Conservation (phyloP, 805 yeast genomes). For the Yarrowia deformans region DNA sequence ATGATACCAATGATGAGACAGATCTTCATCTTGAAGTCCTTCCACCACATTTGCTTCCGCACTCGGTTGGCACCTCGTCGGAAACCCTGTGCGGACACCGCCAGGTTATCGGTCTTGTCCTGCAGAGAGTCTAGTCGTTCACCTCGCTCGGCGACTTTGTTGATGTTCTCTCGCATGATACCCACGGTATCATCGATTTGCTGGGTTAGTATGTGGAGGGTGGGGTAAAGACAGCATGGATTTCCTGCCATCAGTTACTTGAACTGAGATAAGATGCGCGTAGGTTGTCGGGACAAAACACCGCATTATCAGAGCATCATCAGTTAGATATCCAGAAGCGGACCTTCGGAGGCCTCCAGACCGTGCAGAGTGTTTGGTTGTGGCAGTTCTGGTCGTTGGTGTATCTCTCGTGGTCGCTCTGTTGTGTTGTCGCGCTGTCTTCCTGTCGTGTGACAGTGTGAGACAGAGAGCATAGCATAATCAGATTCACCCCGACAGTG, state of each 20-base stretch:
- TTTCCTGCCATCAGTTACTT: too few species aligned
- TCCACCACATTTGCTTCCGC: constrained; percentile 99
- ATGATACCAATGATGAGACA: constrained; percentile 81
- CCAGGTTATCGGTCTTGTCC: constrained; percentile 90
- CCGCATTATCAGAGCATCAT: too few species aligned
- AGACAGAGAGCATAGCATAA: not conserved
- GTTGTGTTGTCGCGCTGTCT: too few species aligned
- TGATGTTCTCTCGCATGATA: constrained; percentile 95
- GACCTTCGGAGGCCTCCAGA: too few species aligned
- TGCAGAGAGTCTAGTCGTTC: constrained; percentile 91
- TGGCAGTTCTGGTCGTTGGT: not conserved
- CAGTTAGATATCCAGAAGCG: too few species aligned
- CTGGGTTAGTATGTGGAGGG: constrained; percentile 48
- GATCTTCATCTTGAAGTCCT: constrained; percentile 94
- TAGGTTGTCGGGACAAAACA: too few species aligned
- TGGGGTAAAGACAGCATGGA: too few species aligned
- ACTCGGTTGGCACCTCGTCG: constrained; percentile 97
- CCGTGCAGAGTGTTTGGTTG: not conserved
- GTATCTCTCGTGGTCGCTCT: too few species aligned
- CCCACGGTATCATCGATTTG: constrained; percentile 97
- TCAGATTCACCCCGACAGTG: not conserved
- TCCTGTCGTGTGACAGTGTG: not conserved
- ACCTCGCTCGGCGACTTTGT: constrained; percentile 93
- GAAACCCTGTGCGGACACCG: constrained; percentile 91
- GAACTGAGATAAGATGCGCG: too few species aligned